phyloP scores from a whole-genome alignment of 2,329 filamentous ascomycete genomes.

The Penicillium sp. region DNA sequence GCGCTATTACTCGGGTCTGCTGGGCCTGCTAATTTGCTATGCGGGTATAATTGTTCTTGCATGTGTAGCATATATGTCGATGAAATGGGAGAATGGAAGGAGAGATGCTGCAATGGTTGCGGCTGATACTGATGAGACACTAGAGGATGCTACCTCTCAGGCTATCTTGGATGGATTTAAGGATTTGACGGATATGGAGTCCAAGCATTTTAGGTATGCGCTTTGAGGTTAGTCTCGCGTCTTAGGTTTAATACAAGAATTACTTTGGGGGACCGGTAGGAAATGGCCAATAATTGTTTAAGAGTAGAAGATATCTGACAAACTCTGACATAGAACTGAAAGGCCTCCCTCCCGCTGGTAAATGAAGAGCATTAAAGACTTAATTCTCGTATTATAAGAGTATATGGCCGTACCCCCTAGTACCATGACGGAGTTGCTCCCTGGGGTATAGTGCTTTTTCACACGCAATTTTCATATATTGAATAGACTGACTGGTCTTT shows the following conservation, averaged over 20 bases:
- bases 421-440: too few relatives aligned
- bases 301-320: not conserved
- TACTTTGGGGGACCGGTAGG: not conserved
- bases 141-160: conserved; percentile 12
- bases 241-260: not conserved
- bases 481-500: accelerated
- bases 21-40: conserved; percentile 39
- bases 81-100: conserved; percentile 22
- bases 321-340: not conserved
- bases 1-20: conserved; percentile 40
- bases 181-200: conserved; percentile 32
- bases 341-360: not conserved
- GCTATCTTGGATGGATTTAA: conserved; percentile 30
- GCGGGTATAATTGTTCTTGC: conserved; percentile 35
- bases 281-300: too few relatives aligned
- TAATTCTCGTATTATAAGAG: not conserved
- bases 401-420: too few relatives aligned
- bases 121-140: conserved; percentile 1
- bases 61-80: conserved; percentile 18
- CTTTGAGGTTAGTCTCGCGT: conserved; percentile 13
- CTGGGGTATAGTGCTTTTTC: too few relatives aligned
- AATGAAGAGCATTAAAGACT: not conserved
- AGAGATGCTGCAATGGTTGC: conserved; percentile 12
- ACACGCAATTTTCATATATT: too few relatives aligned
- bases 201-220: conserved; percentile 31